Percentiles rank a stretch among this genome's conserved stretches.
Conservation (phyloP, 1,139 yeast genomes). For the Pichia sp. region DNA sequence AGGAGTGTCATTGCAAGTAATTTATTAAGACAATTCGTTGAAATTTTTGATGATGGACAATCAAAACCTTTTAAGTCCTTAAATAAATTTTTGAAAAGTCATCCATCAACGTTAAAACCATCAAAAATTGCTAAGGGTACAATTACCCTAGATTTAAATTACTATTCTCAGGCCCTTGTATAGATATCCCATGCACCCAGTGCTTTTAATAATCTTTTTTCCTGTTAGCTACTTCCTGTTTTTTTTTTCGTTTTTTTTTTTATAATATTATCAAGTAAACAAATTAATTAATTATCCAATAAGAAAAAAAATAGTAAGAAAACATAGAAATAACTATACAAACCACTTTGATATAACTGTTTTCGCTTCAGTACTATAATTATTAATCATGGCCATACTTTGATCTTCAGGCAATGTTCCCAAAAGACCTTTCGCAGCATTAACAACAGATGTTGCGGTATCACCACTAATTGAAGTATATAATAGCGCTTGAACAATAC, state of each 20-base stretch:
- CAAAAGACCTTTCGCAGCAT: slow-evolving; percentile 49
- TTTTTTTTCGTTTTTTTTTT: too few relatives aligned
- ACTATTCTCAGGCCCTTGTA: slow-evolving; percentile 13
- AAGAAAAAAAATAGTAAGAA: not conserved
- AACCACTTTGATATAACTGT: slow-evolving; percentile 60
- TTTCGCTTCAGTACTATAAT: slow-evolving; percentile 58
- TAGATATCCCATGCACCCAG: too few relatives aligned
- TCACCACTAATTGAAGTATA: slow-evolving; percentile 64
- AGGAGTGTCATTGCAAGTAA: slow-evolving; percentile 28
- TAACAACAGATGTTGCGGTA: slow-evolving; percentile 59
- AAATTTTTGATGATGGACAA: slow-evolving; percentile 28
- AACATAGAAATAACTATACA: slow-evolving; percentile 22
- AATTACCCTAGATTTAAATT: slow-evolving; percentile 18
- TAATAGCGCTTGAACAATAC: slow-evolving; percentile 70
- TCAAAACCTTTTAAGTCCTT: slow-evolving; percentile 24
- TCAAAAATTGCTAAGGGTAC: slow-evolving; percentile 27
- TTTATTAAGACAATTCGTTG: slow-evolving; percentile 27
- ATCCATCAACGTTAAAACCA: slow-evolving; percentile 30
- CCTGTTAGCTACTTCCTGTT: too few relatives aligned
- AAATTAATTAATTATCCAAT: not conserved
- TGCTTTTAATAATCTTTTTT: too few relatives aligned
- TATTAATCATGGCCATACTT: slow-evolving; percentile 58
- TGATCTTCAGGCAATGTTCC: slow-evolving; percentile 51
- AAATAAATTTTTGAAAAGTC: slow-evolving; percentile 22
- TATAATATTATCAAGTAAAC: too few relatives aligned